These are phyloP conservation scores for Trichoderma koningii DNA, from an alignment of 2,329 filamentous ascomycete species.

Conservation along the genomic window DNA sequence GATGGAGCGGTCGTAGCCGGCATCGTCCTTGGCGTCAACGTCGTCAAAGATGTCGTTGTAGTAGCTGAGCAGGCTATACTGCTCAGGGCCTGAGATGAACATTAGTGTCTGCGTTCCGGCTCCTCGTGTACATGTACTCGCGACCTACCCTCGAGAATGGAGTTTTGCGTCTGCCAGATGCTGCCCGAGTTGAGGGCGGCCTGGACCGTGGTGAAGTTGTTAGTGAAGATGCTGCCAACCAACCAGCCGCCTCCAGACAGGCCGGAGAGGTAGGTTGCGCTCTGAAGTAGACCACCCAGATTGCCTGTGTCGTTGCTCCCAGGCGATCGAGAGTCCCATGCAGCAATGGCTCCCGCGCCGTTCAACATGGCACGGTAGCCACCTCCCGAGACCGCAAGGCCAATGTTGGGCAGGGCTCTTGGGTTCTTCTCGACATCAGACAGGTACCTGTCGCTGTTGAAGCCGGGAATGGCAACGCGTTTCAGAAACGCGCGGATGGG, in stretches of 20 bases:
- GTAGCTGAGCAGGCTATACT: slow-evolving; percentile 44
- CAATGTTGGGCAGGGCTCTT: slow-evolving; percentile 59
- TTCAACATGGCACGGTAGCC: slow-evolving; percentile 86
- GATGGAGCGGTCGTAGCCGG: slow-evolving; percentile 60
- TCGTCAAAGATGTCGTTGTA: slow-evolving; percentile 42
- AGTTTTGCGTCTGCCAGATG: slow-evolving; percentile 47
- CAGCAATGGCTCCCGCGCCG: slow-evolving; percentile 76
- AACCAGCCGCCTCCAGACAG: slow-evolving; percentile 85
- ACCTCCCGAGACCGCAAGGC: slow-evolving; percentile 77
- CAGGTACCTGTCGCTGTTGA: slow-evolving; percentile 76
- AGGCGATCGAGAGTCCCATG: slow-evolving; percentile 73
- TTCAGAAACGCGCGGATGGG: slow-evolving; percentile 75
- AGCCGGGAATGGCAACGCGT: slow-evolving; percentile 72
- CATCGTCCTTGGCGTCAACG: slow-evolving; percentile 43
- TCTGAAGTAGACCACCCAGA: slow-evolving; percentile 78
- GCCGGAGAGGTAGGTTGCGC: slow-evolving; percentile 77
- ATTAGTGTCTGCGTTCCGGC: background rate
- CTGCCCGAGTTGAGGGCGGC: slow-evolving; percentile 40
- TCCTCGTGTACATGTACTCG: background rate
- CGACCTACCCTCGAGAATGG: slow-evolving; percentile 44
- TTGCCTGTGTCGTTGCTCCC: slow-evolving; percentile 56
- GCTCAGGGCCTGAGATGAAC: slow-evolving; percentile 37
- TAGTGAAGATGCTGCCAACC: slow-evolving; percentile 76
- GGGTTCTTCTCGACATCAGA: slow-evolving; percentile 36
- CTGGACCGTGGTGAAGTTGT: slow-evolving; percentile 73